Evolutionary conservation across 108 stramenopile species (phyloP).

Genomic region (Cylindrotheca closterium): DNA sequence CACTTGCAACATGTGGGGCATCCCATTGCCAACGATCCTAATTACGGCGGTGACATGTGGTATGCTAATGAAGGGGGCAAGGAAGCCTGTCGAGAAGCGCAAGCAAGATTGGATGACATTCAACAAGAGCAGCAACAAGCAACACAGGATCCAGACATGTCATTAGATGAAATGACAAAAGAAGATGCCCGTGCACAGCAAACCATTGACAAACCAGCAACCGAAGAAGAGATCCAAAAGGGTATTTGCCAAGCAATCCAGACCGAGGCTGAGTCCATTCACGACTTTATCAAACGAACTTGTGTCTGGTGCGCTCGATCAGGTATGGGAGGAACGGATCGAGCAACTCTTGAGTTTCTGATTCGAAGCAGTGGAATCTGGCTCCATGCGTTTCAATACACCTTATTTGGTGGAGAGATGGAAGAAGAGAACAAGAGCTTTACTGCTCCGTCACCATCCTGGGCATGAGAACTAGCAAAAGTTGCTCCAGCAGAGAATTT

Average conservation of each 20-base stretch:
- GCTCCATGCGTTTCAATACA: conserved; percentile 83
- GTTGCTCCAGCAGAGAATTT: background rate
- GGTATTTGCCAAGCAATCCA: conserved; percentile 24
- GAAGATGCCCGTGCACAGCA: background rate
- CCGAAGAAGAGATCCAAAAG: conserved; percentile 57
- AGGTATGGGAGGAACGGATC: conserved; percentile 30
- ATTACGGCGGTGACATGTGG: conserved; percentile 86
- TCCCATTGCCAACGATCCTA: conserved; percentile 90
- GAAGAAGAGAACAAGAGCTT: background rate
- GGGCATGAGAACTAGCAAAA: too few species aligned
- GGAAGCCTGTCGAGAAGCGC: conserved; percentile 39
- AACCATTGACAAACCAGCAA: conserved; percentile 58
- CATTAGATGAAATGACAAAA: background rate
- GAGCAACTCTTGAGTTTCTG: conserved; percentile 65
- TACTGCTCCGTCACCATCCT: conserved; percentile 3
- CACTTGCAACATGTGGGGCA: conserved; percentile 80
- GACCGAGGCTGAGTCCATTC: conserved; percentile 54
- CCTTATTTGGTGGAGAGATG: conserved; percentile 21
- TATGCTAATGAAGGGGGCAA: conserved; percentile 55
- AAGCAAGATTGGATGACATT: conserved; percentile 42
- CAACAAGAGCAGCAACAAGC: background rate
- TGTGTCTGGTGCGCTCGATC: conserved; percentile 85
- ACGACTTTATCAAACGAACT: conserved; percentile 72
- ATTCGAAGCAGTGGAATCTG: conserved; percentile 79
- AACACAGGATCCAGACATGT: background rate